Evolutionary conservation across 768 basidiomycete genomes (phyloP).

Genomic region (Grammothele lineata): DNA sequence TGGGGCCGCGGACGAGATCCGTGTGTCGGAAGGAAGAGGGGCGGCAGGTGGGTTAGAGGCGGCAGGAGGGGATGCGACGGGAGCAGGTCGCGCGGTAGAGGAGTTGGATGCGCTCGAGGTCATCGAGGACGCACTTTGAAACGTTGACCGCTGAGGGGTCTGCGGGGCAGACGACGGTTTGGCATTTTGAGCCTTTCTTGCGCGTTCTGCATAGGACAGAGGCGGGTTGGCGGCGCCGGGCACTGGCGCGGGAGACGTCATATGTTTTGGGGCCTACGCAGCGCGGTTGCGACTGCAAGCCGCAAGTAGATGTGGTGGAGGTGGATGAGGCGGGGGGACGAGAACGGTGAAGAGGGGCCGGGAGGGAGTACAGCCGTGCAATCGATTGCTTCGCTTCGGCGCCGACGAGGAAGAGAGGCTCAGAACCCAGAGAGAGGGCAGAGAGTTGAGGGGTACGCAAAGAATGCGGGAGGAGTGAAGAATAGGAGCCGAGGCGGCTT

Average conservation of each 20-base stretch:
- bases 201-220: conserved; percentile 48
- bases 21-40: not conserved
- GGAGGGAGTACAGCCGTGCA: conserved; percentile 1
- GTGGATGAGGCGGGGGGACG: not conserved
- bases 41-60: not conserved
- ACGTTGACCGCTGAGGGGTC: not conserved
- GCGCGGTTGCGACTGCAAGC: not conserved
- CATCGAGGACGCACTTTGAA: conserved; percentile 2
- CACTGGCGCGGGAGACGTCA: conserved; percentile 28
- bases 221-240: conserved; percentile 29
- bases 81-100: conserved; percentile 6
- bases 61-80: conserved; percentile 4
- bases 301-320: not conserved
- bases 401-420: not conserved
- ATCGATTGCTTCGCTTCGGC: conserved; percentile 10
- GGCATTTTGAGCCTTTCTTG: conserved; percentile 32
- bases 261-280: conserved; percentile 12
- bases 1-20: conserved; percentile 1
- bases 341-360: not conserved
- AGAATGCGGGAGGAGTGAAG: conserved; percentile 9
- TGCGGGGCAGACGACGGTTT: conserved; percentile 4
- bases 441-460: conserved; percentile 1
- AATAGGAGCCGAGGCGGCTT: conserved; percentile 10
- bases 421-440: no score
- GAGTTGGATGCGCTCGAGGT: conserved; percentile 6